Evolutionary conservation across 352 stramenopile species (phyloP).

Genomic region (Pythium coloratum): DNA sequence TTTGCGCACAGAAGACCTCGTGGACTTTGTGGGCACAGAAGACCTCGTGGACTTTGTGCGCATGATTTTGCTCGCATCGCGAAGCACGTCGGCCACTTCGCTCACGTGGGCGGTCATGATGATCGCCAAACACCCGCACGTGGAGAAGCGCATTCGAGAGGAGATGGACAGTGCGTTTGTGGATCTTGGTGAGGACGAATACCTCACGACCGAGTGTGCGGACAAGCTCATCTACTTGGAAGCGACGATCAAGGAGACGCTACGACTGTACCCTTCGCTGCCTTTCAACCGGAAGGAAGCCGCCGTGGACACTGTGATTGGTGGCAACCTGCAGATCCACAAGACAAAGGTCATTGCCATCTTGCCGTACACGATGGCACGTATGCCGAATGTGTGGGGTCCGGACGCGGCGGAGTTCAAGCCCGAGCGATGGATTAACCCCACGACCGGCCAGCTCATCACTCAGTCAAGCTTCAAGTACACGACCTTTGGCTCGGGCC

Average conservation of each 20-base stretch:
- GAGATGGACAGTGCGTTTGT: constrained; percentile 34
- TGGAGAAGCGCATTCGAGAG: constrained; percentile 39
- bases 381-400: constrained; percentile 22
- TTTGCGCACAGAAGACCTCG: constrained; percentile 46
- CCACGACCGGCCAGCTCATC: neutral
- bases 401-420: constrained; percentile 28
- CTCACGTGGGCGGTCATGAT: constrained; percentile 70
- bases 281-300: too few species aligned
- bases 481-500: constrained; percentile 41
- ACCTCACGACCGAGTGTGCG: constrained; percentile 42
- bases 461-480: constrained; percentile 26
- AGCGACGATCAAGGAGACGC: constrained; percentile 51
- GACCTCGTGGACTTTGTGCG: constrained; percentile 67
- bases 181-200: neutral
- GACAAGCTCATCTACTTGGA: constrained; percentile 53
- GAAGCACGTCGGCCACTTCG: constrained; percentile 68
- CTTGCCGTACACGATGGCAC: constrained; percentile 32
- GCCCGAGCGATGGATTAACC: constrained; percentile 51
- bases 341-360: constrained; percentile 27
- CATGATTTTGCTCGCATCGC: constrained; percentile 8
- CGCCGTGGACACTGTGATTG: too few species aligned
- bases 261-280: constrained; percentile 55
- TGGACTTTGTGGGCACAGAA: constrained; percentile 54
- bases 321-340: constrained; percentile 16
- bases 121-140: constrained; percentile 47